Evolutionary conservation across 139 green algal species (phyloP).

Genomic region (Tetraselmis chui): DNA sequence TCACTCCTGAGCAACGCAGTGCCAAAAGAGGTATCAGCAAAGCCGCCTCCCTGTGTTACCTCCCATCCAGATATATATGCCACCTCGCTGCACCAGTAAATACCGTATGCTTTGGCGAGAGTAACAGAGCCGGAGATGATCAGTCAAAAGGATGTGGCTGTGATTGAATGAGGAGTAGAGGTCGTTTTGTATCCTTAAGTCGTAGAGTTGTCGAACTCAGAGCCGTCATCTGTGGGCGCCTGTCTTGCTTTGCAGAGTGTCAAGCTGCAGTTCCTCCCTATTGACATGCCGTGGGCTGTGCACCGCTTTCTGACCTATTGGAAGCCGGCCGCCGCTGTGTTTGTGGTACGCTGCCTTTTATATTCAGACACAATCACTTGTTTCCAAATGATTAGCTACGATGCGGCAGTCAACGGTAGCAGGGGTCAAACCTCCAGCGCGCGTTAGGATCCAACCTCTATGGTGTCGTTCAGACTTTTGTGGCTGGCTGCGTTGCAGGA

Average conservation of each 20-base stretch:
- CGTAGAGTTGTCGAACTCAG: too few relatives aligned
- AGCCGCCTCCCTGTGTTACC: too few relatives aligned
- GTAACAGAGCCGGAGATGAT: too few relatives aligned
- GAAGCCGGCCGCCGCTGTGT: not conserved
- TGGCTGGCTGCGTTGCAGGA: conserved; percentile 21
- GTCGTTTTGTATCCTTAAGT: too few relatives aligned
- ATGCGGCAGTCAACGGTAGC: not conserved
- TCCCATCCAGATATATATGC: too few relatives aligned
- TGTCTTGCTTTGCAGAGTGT: not conserved
- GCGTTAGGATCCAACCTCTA: too few relatives aligned
- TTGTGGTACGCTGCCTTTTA: not conserved
- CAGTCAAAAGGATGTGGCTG: too few relatives aligned
- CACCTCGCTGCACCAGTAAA: too few relatives aligned
- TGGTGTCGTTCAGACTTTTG: not conserved
- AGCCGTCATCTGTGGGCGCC: too few relatives aligned
- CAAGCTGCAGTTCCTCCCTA: not conserved
- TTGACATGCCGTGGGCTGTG: not conserved
- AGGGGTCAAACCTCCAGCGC: too few relatives aligned
- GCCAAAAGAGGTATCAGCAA: not conserved
- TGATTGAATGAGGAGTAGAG: too few relatives aligned
- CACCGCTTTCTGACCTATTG: not conserved
- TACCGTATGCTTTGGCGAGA: too few relatives aligned
- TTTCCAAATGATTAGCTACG: not conserved
- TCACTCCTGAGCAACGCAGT: not conserved
- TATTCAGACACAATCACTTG: not conserved